Percentiles rank a stretch among this genome's conserved stretches.
These are phyloP conservation scores for Trichoderma pleuroti DNA, from an alignment of 2,329 filamentous ascomycete genomes.

Conservation along the genomic window DNA sequence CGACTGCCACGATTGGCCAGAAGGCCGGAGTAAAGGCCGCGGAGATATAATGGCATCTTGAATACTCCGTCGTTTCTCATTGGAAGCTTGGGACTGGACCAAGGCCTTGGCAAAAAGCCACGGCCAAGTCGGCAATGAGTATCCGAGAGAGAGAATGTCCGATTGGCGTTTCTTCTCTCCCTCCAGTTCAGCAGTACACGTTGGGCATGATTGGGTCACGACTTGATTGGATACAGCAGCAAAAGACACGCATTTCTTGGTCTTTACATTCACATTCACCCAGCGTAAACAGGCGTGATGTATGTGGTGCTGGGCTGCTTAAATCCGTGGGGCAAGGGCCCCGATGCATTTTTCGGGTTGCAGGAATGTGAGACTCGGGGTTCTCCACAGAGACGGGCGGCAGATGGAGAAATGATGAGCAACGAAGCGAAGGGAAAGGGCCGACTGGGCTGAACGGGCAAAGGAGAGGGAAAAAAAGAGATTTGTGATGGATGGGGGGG, in stretches of 20 bases:
- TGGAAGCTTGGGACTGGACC: not conserved
- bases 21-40: not conserved
- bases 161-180: not conserved
- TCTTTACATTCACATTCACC: no score
- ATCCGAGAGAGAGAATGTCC: not conserved
- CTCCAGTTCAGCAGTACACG: not conserved
- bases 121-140: slow-evolving; percentile 6
- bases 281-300: not conserved
- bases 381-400: not conserved
- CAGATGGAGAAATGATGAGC: slow-evolving; percentile 7
- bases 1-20: not conserved
- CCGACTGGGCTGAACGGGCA: slow-evolving; percentile 25
- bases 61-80: not conserved
- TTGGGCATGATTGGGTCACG: not conserved
- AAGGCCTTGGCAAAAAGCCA: not conserved
- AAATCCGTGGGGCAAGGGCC: not conserved
- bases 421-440: slow-evolving; percentile 22
- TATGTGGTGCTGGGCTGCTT: not conserved
- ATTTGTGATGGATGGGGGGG: slow-evolving; percentile 26
- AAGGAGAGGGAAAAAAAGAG: not conserved
- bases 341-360: not conserved
- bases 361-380: not conserved
- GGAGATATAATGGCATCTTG: not conserved
- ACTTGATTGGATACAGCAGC: not conserved
- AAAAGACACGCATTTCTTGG: not conserved